These are phyloP conservation scores for Fusarium globosum DNA, from an alignment of 2,329 filamentous ascomycete species.

Conservation along the genomic window DNA sequence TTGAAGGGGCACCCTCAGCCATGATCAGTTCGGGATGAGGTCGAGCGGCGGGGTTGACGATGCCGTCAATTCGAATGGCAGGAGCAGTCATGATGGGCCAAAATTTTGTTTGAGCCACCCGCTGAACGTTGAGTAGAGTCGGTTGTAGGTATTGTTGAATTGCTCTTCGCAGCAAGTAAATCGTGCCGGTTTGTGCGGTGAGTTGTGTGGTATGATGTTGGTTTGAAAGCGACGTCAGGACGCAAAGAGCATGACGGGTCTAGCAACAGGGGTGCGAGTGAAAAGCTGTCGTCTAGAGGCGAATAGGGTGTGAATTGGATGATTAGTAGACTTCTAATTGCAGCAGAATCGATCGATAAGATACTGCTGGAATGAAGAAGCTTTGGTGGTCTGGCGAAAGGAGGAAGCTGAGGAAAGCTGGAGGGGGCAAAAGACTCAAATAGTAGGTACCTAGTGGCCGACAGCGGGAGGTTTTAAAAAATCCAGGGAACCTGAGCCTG, in stretches of 20 bases:
- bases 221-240: constrained; percentile 38
- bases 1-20: constrained; percentile 61
- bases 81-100: constrained; percentile 47
- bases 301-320: neutral
- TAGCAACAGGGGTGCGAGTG: constrained; percentile 11
- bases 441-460: constrained; percentile 29
- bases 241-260: constrained; percentile 40
- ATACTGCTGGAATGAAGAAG: constrained; percentile 7
- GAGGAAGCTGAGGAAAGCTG: constrained; percentile 23
- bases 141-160: constrained; percentile 29
- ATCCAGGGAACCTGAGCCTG: constrained; percentile 16
- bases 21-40: constrained; percentile 57
- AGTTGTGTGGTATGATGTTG: neutral
- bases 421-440: constrained; percentile 38
- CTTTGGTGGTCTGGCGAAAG: neutral
- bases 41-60: constrained; percentile 55
- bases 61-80: constrained; percentile 43
- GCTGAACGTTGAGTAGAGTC: constrained; percentile 6
- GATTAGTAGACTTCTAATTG: neutral
- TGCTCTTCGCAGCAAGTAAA: constrained; percentile 32
- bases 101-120: constrained; percentile 27
- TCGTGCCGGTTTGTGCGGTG: constrained; percentile 25
- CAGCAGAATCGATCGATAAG: constrained; percentile 41
- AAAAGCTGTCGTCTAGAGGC: neutral
- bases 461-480: constrained; percentile 45